Percentiles rank a stretch among this genome's conserved stretches.
phyloP scores from a whole-genome alignment of 495 filamentous ascomycete genomes.

The Podospora pseudocomata region DNA sequence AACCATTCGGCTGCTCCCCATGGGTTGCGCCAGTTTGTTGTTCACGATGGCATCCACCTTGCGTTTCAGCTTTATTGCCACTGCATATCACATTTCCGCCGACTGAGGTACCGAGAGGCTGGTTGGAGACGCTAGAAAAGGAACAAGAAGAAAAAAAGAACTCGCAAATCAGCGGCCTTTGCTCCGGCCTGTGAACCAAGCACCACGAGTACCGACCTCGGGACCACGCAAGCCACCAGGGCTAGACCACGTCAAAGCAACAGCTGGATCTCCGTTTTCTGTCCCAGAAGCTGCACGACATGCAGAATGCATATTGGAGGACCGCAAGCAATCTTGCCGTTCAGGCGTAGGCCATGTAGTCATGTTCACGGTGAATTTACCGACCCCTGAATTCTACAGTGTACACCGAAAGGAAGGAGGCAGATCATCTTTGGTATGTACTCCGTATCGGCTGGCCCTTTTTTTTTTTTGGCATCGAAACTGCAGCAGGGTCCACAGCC shows the following conservation, averaged over 20 bases:
- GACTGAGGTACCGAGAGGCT: background rate
- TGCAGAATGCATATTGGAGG: background rate
- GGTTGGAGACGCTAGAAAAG: background rate
- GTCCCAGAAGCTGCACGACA: background rate
- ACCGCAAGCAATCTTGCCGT: no score
- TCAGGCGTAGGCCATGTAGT: no score
- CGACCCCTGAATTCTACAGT: no score
- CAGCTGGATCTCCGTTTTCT: background rate
- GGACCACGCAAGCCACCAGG: background rate
- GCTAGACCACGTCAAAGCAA: background rate
- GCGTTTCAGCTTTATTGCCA: background rate
- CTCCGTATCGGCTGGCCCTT: background rate
- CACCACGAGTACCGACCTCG: background rate
- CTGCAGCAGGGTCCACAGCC: no score
- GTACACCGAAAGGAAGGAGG: background rate
- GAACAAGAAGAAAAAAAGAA: background rate
- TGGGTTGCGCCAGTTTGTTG: background rate
- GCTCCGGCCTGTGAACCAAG: background rate
- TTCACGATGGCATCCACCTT: background rate
- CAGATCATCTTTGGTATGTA: no score
- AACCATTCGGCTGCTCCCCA: slow-evolving; percentile 7
- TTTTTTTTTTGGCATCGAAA: background rate
- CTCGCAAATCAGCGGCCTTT: background rate
- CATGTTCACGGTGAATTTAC: no score
- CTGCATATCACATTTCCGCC: background rate